These are phyloP conservation scores for Phytophthora citrophthora DNA, from an alignment of 352 stramenopile species.

Conservation along the genomic window DNA sequence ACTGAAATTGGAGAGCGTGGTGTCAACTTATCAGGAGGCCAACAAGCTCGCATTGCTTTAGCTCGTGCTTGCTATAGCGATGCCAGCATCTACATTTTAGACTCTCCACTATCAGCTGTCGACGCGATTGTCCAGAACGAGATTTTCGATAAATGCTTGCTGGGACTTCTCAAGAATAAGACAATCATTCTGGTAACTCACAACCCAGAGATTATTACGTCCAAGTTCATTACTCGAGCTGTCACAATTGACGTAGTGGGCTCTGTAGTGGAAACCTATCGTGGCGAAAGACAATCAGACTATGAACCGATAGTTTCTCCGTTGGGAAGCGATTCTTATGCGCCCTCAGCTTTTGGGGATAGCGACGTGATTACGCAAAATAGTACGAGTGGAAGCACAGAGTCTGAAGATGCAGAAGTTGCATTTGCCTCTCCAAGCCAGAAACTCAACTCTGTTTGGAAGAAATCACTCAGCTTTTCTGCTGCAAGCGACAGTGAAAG, in stretches of 20 bases:
- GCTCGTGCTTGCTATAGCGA: conserved; percentile 81
- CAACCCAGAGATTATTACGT: conserved; percentile 76
- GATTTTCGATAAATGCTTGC: conserved; percentile 85
- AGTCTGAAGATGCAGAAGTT: conserved; percentile 9
- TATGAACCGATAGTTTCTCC: conserved; percentile 32
- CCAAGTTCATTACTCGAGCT: conserved; percentile 25
- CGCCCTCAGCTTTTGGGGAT: conserved; percentile 13
- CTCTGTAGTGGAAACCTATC: conserved; percentile 19
- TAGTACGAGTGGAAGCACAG: conserved; percentile 18
- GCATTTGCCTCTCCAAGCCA: conserved; percentile 2
- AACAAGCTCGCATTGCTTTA: conserved; percentile 85
- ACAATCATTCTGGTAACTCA: conserved; percentile 94
- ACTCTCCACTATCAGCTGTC: conserved; percentile 93
- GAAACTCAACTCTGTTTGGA: not conserved
- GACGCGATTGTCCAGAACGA: conserved; percentile 94
- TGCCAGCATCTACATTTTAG: conserved; percentile 82
- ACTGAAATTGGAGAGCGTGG: conserved; percentile 97
- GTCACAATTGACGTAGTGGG: conserved; percentile 32
- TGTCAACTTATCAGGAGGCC: conserved; percentile 94
- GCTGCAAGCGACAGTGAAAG: conserved; percentile 4
- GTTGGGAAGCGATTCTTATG: conserved; percentile 10
- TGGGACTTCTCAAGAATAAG: conserved; percentile 46
- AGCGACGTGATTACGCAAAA: conserved; percentile 18
- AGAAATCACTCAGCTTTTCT: conserved; percentile 7
- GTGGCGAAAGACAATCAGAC: conserved; percentile 8